These are phyloP conservation scores for Escovopsis sp. DNA, from an alignment of 2,329 filamentous ascomycete genomes.

Conservation along the genomic window DNA sequence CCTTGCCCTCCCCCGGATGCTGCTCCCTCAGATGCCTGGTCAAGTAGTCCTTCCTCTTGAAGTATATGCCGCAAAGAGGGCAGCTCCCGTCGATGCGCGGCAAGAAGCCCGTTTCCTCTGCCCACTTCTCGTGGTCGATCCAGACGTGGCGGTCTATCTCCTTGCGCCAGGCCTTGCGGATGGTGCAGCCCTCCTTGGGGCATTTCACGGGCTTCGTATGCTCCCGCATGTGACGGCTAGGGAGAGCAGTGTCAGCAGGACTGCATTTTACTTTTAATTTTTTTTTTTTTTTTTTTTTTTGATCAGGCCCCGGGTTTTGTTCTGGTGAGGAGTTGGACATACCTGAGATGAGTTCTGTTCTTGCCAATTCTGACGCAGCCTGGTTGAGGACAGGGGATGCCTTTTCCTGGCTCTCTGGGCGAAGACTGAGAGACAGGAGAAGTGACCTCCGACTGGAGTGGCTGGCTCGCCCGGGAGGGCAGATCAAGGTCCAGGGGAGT, in stretches of 20 bases:
- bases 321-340: background rate
- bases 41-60: slow-evolving; percentile 2
- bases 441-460: too few species aligned
- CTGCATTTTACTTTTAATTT: too few species aligned
- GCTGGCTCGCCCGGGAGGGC: too few species aligned
- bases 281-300: too few species aligned
- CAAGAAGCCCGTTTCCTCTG: background rate
- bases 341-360: too few species aligned
- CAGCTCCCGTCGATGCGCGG: background rate
- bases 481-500: too few species aligned
- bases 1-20: background rate
- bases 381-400: too few species aligned
- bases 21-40: slow-evolving; percentile 2
- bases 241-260: background rate
- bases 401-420: too few species aligned
- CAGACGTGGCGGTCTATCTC: slow-evolving; percentile 2
- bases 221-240: slow-evolving; percentile 1
- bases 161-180: background rate
- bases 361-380: too few species aligned
- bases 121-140: slow-evolving; percentile 1
- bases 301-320: too few species aligned
- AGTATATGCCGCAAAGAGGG: background rate
- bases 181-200: background rate
- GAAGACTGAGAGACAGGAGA: too few species aligned
- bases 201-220: slow-evolving; percentile 2